Percentiles rank a stretch among this genome's conserved stretches.
phyloP scores from a whole-genome alignment of 2,329 filamentous ascomycete genomes.

The Fusarium sp. region DNA sequence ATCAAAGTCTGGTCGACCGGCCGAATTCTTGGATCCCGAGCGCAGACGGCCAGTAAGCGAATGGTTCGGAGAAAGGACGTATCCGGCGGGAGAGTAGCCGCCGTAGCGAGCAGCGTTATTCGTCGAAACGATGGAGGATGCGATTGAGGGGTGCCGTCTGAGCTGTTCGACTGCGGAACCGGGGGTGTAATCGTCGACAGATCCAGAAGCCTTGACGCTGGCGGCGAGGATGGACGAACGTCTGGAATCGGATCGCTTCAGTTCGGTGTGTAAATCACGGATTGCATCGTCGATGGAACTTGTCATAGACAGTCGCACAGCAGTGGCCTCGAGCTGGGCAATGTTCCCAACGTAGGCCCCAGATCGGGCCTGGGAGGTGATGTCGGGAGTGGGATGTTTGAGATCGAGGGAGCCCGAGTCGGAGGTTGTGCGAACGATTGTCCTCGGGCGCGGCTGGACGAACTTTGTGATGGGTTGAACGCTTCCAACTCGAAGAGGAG shows the following conservation, averaged over 20 bases:
- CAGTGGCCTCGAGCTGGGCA: constrained; percentile 79
- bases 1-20: constrained; percentile 56
- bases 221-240: constrained; percentile 71
- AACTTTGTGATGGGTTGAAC: constrained; percentile 61
- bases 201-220: constrained; percentile 52
- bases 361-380: constrained; percentile 65
- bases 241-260: constrained; percentile 77
- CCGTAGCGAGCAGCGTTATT: constrained; percentile 76
- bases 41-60: constrained; percentile 69
- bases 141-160: constrained; percentile 61
- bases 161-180: constrained; percentile 45
- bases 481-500: constrained; percentile 52
- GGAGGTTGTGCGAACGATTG: constrained; percentile 62
- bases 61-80: constrained; percentile 74
- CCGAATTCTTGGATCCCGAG: constrained; percentile 66
- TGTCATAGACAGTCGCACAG: constrained; percentile 78
- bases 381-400: constrained; percentile 72
- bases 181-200: constrained; percentile 47
- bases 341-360: constrained; percentile 76
- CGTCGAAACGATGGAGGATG: constrained; percentile 75
- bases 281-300: constrained; percentile 85
- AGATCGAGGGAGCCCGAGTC: constrained; percentile 59
- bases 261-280: constrained; percentile 76
- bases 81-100: constrained; percentile 77
- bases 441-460: constrained; percentile 55